Conservation (phyloP, 768 basidiomycete species). For the Filobasidium floriforme region DNA sequence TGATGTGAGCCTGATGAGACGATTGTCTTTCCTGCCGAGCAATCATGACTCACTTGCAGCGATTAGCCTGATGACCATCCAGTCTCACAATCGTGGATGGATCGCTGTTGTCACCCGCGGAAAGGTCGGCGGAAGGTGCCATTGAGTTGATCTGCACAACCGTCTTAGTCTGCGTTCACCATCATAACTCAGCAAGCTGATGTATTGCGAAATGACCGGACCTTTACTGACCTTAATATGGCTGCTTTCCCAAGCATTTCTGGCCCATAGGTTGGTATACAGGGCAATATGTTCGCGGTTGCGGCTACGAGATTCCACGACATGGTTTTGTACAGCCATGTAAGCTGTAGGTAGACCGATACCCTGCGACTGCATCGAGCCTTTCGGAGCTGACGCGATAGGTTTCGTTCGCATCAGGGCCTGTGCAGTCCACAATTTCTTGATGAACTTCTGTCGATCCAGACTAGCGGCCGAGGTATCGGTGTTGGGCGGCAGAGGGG, state of each 20-base stretch:
- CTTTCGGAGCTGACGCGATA: slow-evolving; percentile 57
- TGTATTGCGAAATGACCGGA: not conserved
- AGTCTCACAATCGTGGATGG: slow-evolving; percentile 74
- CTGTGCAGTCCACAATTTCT: slow-evolving; percentile 83
- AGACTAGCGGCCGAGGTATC: slow-evolving; percentile 59
- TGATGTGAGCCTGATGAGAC: too few relatives aligned
- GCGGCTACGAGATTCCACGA: slow-evolving; percentile 5
- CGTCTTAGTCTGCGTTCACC: slow-evolving; percentile 62
- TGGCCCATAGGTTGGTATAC: slow-evolving; percentile 84
- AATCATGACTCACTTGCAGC: slow-evolving; percentile 52
- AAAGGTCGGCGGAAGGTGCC: slow-evolving; percentile 67
- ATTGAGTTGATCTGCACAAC: slow-evolving; percentile 75
- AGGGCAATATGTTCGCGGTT: slow-evolving; percentile 51
- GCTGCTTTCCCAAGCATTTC: slow-evolving; percentile 55
- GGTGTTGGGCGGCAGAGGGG: slow-evolving; percentile 59
- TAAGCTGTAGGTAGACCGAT: slow-evolving; percentile 11
- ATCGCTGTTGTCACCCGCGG: slow-evolving; percentile 61
- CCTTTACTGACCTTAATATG: slow-evolving; percentile 59
- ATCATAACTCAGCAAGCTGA: not conserved
- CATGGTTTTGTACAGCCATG: slow-evolving; percentile 15
- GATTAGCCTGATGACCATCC: slow-evolving; percentile 73
- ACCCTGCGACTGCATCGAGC: slow-evolving; percentile 35
- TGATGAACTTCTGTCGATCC: slow-evolving; percentile 75
- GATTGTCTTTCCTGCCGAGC: slow-evolving; percentile 41
- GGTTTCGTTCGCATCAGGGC: slow-evolving; percentile 66